phyloP scores from a whole-genome alignment of 2,329 filamentous ascomycete species.

The Fusarium piperis region DNA sequence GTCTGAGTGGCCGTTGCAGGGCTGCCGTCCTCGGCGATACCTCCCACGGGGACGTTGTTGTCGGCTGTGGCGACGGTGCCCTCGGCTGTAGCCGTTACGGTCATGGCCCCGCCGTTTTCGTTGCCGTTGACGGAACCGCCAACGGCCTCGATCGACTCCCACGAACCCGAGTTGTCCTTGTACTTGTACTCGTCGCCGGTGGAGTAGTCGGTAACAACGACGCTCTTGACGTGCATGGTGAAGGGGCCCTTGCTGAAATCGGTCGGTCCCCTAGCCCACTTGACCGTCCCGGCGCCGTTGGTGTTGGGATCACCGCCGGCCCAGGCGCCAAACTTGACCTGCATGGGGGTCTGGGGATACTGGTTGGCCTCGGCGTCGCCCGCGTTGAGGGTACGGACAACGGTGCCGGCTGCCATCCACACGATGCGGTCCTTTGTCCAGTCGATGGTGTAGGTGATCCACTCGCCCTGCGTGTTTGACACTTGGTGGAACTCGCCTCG shows the following conservation, averaged over 20 bases:
- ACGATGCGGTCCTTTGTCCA: conserved; percentile 88
- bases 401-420: conserved; percentile 84
- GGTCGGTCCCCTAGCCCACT: conserved; percentile 87
- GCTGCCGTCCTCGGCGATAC: conserved; percentile 67
- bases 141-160: conserved; percentile 83
- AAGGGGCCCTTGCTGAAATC: conserved; percentile 87
- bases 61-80: conserved; percentile 71
- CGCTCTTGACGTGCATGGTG: conserved; percentile 81
- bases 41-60: conserved; percentile 75
- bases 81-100: conserved; percentile 67
- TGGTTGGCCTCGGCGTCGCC: conserved; percentile 75
- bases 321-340: conserved; percentile 92
- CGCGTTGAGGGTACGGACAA: conserved; percentile 79
- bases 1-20: conserved; percentile 65
- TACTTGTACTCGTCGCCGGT: conserved; percentile 89
- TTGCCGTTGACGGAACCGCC: conserved; percentile 80
- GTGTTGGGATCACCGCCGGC: conserved; percentile 81
- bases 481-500: conserved; percentile 81
- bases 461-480: conserved; percentile 75
- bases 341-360: conserved; percentile 96
- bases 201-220: conserved; percentile 89
- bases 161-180: conserved; percentile 78
- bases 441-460: conserved; percentile 89
- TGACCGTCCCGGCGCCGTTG: conserved; percentile 83
- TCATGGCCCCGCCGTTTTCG: conserved; percentile 62